A percentile compares a stretch with the other conserved stretches of the same genome.
Conservation (phyloP, 176 grass and related monocot genomes). For the Miscanthus lutarioriparius region DNA sequence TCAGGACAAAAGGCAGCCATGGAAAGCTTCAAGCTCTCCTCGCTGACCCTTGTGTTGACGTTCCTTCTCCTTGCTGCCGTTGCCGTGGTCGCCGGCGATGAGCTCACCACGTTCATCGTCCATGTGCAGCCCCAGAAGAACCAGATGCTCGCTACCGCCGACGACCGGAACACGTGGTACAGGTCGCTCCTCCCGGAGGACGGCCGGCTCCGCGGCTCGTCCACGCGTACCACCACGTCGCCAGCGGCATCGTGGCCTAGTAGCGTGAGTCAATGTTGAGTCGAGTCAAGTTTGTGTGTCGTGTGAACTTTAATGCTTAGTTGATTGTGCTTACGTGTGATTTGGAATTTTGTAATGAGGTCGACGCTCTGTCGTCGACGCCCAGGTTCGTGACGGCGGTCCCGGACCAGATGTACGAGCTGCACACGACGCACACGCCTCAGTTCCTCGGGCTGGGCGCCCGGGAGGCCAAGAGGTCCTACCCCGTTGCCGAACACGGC, state of each 20-base stretch:
- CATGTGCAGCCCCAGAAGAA: constrained; percentile 27
- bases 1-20: background rate
- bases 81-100: background rate
- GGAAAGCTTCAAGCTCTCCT: background rate
- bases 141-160: constrained; percentile 13
- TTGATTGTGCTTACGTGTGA: too few species aligned
- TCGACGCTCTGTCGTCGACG: constrained; percentile 28
- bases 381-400: constrained; percentile 44
- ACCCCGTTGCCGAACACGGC: background rate
- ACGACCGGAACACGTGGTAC: constrained; percentile 42
- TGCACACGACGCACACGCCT: constrained; percentile 61
- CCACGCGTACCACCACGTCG: constrained; percentile 55
- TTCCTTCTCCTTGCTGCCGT: background rate
- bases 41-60: background rate
- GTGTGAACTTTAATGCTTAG: too few species aligned
- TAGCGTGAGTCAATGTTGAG: too few species aligned
- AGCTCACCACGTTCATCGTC: constrained; percentile 34
- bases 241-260: constrained; percentile 61
- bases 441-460: constrained; percentile 47
- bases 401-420: constrained; percentile 19
- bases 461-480: background rate
- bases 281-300: too few species aligned
- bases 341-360: too few species aligned
- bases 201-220: constrained; percentile 31
- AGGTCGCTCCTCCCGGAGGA: constrained; percentile 39